A percentile compares a stretch with the other conserved stretches of the same genome.
Conservation (phyloP, 2,329 filamentous ascomycete genomes). For the Phaeoacremonium minimum region DNA sequence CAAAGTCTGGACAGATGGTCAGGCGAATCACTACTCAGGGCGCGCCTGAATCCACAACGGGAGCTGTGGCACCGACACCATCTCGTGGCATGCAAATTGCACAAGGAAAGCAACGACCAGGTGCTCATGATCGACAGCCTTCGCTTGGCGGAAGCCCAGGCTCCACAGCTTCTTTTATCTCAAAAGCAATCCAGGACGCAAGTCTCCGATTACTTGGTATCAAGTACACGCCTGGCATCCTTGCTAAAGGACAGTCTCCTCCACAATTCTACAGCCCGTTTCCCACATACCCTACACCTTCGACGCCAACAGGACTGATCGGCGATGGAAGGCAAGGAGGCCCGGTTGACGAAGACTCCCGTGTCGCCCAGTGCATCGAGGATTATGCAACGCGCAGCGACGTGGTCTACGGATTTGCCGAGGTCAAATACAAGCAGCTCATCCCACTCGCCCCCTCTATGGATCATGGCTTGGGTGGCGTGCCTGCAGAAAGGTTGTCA, state of each 20-base stretch:
- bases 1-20: constrained; percentile 59
- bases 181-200: constrained; percentile 91
- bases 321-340: constrained; percentile 58
- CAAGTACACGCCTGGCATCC: constrained; percentile 60
- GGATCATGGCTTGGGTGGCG: constrained; percentile 64
- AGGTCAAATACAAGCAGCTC: constrained; percentile 98
- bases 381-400: constrained; percentile 90
- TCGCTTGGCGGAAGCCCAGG: constrained; percentile 69
- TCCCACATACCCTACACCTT: constrained; percentile 74
- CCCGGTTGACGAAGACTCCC: constrained; percentile 72
- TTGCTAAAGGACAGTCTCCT: constrained; percentile 63
- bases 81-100: constrained; percentile 74
- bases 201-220: constrained; percentile 72
- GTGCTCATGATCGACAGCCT: constrained; percentile 64
- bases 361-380: constrained; percentile 77
- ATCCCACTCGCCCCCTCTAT: constrained; percentile 79
- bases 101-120: constrained; percentile 57
- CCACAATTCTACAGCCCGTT: constrained; percentile 76
- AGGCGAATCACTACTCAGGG: constrained; percentile 78
- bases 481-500: constrained; percentile 47
- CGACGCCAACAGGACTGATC: constrained; percentile 57
- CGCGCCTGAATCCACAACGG: constrained; percentile 61
- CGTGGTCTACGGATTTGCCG: constrained; percentile 94
- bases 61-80: constrained; percentile 61
- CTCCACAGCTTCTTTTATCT: constrained; percentile 85